Conservation (phyloP, 2,329 filamentous ascomycete species). For the Tolypocladium guangdongense region DNA sequence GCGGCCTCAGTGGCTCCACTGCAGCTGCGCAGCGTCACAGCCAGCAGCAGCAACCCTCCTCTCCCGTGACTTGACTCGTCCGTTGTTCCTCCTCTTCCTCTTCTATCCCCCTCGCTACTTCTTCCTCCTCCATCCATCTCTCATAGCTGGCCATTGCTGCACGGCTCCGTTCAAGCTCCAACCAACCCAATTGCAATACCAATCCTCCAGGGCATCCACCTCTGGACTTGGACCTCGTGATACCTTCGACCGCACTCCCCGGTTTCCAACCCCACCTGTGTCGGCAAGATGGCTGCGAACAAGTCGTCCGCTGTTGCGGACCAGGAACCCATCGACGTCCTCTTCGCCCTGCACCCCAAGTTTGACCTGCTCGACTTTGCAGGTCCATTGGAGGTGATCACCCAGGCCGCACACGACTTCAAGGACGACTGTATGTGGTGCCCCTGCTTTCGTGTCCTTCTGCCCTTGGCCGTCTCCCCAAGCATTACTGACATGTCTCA, state of each 20-base stretch:
- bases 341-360: constrained; percentile 49
- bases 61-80: constrained; percentile 1
- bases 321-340: constrained; percentile 45
- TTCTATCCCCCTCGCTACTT: constrained; percentile 1
- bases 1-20: background rate
- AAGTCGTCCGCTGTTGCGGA: constrained; percentile 49
- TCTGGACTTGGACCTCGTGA: background rate
- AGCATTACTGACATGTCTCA: constrained; percentile 2
- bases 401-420: constrained; percentile 39
- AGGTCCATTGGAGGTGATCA: constrained; percentile 42
- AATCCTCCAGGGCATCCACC: background rate
- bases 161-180: constrained; percentile 11
- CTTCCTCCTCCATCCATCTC: constrained; percentile 9
- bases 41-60: background rate
- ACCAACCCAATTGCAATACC: background rate
- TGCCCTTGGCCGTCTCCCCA: background rate
- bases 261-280: constrained; percentile 6
- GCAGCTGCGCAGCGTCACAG: background rate
- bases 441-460: background rate
- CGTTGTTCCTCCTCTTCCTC: background rate
- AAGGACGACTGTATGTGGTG: constrained; percentile 35
- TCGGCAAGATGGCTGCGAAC: constrained; percentile 41
- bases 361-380: constrained; percentile 50
- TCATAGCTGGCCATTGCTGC: constrained; percentile 9
- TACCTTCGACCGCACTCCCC: constrained; percentile 7